Percentiles rank a stretch among this genome's conserved stretches.
Evolutionary conservation across 106 monocot species (phyloP).

Genomic region (Gastrodia elata): DNA sequence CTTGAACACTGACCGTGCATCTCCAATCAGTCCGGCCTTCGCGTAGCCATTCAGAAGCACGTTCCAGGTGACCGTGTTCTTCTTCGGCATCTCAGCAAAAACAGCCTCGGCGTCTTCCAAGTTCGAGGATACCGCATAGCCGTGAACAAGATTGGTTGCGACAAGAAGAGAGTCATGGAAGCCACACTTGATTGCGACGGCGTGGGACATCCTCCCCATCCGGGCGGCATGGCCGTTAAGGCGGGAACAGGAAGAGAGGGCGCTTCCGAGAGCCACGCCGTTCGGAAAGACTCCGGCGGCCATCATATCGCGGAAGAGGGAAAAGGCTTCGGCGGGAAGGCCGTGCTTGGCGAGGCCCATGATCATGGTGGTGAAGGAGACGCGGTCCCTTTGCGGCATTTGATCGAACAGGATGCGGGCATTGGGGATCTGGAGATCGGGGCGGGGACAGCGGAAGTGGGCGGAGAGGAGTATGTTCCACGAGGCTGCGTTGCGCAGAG

Average conservation of each 20-base stretch:
- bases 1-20: conserved; percentile 31
- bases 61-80: conserved; percentile 67
- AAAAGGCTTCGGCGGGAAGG: conserved; percentile 15
- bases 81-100: conserved; percentile 33
- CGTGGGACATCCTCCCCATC: conserved; percentile 28
- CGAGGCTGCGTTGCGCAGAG: conserved; percentile 30
- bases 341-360: conserved; percentile 30
- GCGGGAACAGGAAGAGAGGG: conserved; percentile 32
- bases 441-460: conserved; percentile 6
- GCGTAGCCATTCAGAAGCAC: conserved; percentile 65
- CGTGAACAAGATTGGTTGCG: conserved; percentile 62
- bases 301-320: conserved; percentile 37
- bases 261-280: conserved; percentile 49
- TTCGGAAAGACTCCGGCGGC: conserved; percentile 24
- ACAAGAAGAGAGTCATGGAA: conserved; percentile 43
- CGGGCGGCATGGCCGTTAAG: background rate
- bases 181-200: conserved; percentile 19
- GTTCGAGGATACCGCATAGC: conserved; percentile 19
- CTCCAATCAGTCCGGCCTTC: conserved; percentile 36
- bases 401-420: conserved; percentile 30
- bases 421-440: conserved; percentile 5
- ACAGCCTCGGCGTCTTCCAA: conserved; percentile 25
- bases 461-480: conserved; percentile 36
- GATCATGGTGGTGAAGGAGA: conserved; percentile 60
- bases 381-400: conserved; percentile 32